These are phyloP conservation scores for Kwoniella mangroviensis DNA, from an alignment of 768 basidiomycete genomes.

Conservation along the genomic window DNA sequence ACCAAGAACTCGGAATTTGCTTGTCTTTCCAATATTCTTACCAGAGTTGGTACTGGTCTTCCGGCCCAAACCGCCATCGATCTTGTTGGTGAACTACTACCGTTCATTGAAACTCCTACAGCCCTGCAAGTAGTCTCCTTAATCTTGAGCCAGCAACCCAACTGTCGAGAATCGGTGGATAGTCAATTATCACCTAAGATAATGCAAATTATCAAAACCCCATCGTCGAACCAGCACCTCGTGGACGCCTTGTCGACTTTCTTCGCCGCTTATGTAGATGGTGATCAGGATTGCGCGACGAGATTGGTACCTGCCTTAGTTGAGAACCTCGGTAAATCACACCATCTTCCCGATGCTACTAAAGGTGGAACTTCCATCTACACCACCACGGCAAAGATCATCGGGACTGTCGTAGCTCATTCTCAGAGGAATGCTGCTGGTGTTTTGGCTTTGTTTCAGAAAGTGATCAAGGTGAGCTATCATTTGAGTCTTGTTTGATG, in stretches of 20 bases:
- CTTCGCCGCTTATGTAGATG: slow-evolving; percentile 78
- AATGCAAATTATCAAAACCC: slow-evolving; percentile 71
- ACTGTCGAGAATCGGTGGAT: slow-evolving; percentile 40
- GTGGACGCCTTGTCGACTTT: slow-evolving; percentile 83
- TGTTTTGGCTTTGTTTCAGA: slow-evolving; percentile 82
- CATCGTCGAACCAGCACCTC: slow-evolving; percentile 73
- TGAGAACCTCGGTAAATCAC: slow-evolving; percentile 68
- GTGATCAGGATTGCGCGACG: slow-evolving; percentile 79
- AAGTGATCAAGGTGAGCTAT: slow-evolving; percentile 71
- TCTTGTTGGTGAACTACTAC: slow-evolving; percentile 74
- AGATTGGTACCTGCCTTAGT: slow-evolving; percentile 79
- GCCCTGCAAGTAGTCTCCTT: slow-evolving; percentile 59
- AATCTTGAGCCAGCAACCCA: slow-evolving; percentile 62
- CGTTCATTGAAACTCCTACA: slow-evolving; percentile 72
- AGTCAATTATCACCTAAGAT: slow-evolving; percentile 51
- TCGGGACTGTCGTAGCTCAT: slow-evolving; percentile 79
- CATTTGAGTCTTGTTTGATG: not conserved
- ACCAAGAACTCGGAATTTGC: slow-evolving; percentile 81
- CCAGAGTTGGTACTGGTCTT: slow-evolving; percentile 43
- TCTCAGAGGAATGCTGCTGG: slow-evolving; percentile 75
- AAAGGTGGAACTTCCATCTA: slow-evolving; percentile 50
- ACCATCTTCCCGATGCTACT: slow-evolving; percentile 49
- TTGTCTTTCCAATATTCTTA: slow-evolving; percentile 65
- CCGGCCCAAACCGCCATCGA: slow-evolving; percentile 67
- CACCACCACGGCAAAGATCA: slow-evolving; percentile 78